Conservation (phyloP, 2,329 filamentous ascomycete species). For the Calonectria hawksworthii region DNA sequence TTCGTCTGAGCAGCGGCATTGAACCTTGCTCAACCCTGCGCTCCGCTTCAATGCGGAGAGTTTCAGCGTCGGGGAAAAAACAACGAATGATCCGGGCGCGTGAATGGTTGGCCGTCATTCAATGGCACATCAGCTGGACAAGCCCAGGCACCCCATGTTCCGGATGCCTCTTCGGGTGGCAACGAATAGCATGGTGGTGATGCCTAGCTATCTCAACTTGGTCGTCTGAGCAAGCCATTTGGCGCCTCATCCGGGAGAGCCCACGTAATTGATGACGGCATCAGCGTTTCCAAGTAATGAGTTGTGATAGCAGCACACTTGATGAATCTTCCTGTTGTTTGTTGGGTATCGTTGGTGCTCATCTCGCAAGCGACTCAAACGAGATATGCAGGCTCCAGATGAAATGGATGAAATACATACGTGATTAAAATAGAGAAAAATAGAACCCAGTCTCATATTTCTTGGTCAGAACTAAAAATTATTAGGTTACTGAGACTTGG, state of each 20-base stretch:
- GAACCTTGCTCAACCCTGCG: constrained; percentile 15
- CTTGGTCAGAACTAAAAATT: neutral
- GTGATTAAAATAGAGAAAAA: neutral
- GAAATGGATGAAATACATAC: neutral
- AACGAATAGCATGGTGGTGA: neutral
- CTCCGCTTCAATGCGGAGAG: constrained; percentile 13
- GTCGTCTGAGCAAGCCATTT: neutral
- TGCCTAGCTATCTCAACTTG: neutral
- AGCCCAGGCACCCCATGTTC: constrained; percentile 8
- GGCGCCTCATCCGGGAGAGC: neutral
- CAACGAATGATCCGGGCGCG: neutral
- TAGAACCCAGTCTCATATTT: neutral
- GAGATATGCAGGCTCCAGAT: too few relatives aligned
- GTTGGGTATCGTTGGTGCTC: neutral
- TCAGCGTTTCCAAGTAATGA: neutral
- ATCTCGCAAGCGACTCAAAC: neutral
- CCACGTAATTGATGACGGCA: constrained; percentile 8
- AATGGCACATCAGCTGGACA: constrained; percentile 9
- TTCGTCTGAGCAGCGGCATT: neutral
- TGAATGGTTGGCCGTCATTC: neutral
- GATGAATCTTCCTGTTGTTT: neutral
- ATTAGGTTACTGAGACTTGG: neutral
- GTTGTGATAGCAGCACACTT: neutral
- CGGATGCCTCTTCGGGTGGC: neutral
- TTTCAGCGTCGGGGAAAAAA: constrained; percentile 9